phyloP scores from a whole-genome alignment of 768 basidiomycete species.

The Suillus lakei region DNA sequence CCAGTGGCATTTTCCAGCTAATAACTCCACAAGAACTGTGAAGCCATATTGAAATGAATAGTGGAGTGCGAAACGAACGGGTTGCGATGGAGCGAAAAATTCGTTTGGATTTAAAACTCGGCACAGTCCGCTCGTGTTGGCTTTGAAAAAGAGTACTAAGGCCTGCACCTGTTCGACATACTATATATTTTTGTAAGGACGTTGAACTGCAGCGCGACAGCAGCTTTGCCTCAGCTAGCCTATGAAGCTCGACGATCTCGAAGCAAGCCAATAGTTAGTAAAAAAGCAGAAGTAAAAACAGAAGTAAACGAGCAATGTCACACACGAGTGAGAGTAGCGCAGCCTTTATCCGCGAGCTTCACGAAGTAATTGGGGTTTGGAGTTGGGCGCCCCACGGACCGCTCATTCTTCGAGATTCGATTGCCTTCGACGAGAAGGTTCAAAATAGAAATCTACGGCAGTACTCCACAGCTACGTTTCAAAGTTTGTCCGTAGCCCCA shows the following conservation, averaged over 20 bases:
- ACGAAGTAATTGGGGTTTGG: not conserved
- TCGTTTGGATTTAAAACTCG: not conserved
- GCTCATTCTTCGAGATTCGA: not conserved
- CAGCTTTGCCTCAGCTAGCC: not conserved
- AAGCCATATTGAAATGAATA: not conserved
- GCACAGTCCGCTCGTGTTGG: not conserved
- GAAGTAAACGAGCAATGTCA: not conserved
- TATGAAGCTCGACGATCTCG: not conserved
- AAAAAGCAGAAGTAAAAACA: too few species aligned
- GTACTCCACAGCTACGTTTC: constrained; percentile 3
- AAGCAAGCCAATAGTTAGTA: not conserved
- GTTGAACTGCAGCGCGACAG: not conserved
- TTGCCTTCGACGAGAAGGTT: not conserved
- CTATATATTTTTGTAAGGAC: not conserved
- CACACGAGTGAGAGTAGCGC: not conserved
- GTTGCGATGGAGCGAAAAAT: not conserved
- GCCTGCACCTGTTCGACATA: not conserved
- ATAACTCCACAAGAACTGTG: not conserved
- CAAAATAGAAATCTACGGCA: not conserved
- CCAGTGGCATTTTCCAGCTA: not conserved
- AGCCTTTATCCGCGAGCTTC: not conserved
- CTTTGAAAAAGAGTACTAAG: not conserved
- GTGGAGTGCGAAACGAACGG: not conserved
- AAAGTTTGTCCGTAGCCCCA: not conserved
- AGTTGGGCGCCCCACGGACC: not conserved